Evolutionary conservation across 2,329 filamentous ascomycete species (phyloP).

Genomic region (Mycogone perniciosa): DNA sequence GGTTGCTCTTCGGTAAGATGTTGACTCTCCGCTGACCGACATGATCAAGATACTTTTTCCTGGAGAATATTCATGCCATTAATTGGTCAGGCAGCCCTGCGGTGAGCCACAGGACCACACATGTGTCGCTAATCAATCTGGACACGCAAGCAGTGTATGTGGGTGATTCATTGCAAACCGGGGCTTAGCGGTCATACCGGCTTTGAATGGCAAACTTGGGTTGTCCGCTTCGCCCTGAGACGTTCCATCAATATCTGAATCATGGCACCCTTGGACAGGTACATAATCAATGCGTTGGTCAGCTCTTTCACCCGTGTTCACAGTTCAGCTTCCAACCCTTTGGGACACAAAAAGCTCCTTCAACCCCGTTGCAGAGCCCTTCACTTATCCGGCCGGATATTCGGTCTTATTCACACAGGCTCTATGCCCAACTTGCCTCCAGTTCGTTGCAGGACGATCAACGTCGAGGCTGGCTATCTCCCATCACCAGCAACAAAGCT

Average conservation of each 20-base stretch:
- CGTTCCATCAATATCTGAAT: constrained; percentile 4
- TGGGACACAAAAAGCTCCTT: neutral
- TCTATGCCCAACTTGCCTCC: constrained; percentile 17
- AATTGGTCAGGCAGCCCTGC: no score
- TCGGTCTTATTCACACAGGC: neutral
- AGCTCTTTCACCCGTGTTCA: neutral
- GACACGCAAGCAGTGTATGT: neutral
- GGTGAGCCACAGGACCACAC: neutral
- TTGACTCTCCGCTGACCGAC: neutral
- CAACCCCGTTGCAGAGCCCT: neutral
- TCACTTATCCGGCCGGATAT: neutral
- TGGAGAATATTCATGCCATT: no score
- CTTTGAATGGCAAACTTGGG: neutral
- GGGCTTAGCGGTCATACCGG: neutral
- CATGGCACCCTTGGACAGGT: neutral
- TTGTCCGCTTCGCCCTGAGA: neutral
- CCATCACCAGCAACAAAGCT: constrained; percentile 41
- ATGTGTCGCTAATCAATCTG: neutral
- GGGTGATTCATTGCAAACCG: constrained; percentile 5
- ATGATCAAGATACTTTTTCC: neutral
- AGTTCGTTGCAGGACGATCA: constrained; percentile 20
- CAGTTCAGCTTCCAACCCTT: neutral
- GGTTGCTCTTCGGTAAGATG: no score
- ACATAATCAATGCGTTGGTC: constrained; percentile 2
- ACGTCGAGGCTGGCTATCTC: constrained; percentile 26